Evolutionary conservation across 306 rosid genomes (phyloP).

Genomic region (Prunus kanzakura): DNA sequence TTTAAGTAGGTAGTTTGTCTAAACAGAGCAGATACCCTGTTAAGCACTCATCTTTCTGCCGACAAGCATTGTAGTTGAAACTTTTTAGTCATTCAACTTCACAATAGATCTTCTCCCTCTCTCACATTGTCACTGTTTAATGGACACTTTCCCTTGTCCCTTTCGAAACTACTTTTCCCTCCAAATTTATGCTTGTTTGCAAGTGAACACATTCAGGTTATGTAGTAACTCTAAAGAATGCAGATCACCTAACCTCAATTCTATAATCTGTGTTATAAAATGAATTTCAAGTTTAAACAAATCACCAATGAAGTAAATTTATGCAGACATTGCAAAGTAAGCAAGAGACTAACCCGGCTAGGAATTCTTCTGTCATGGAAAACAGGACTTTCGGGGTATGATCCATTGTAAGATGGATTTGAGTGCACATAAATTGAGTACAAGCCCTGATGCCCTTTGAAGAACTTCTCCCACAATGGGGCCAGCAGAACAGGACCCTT

Average conservation of each 20-base stretch:
- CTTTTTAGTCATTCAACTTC: not conserved
- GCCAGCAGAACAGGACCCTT: constrained; percentile 69
- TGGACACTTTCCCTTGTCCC: not conserved
- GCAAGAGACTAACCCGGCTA: constrained; percentile 56
- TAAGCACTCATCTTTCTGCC: not conserved
- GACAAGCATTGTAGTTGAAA: not conserved
- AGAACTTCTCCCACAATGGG: constrained; percentile 83
- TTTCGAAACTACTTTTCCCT: not conserved
- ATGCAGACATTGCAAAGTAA: not conserved
- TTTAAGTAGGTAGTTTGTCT: constrained; percentile 6
- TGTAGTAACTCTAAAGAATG: no score
- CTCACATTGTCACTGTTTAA: not conserved
- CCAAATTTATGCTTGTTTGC: not conserved
- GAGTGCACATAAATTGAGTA: constrained; percentile 83
- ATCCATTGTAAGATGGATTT: constrained; percentile 65
- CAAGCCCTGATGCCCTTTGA: constrained; percentile 61
- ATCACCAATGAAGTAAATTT: not conserved
- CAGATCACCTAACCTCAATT: not conserved
- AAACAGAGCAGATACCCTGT: not conserved
- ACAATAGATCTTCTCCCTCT: no score
- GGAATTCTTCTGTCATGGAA: constrained; percentile 72
- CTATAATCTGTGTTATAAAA: not conserved
- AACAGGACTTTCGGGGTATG: constrained; percentile 50
- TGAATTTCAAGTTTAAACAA: not conserved
- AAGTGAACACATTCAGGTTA: not conserved